A percentile compares a stretch with the other conserved stretches of the same genome.
phyloP scores from a whole-genome alignment of 2,329 filamentous ascomycete species.

The Acephala macrosclerotiorum region DNA sequence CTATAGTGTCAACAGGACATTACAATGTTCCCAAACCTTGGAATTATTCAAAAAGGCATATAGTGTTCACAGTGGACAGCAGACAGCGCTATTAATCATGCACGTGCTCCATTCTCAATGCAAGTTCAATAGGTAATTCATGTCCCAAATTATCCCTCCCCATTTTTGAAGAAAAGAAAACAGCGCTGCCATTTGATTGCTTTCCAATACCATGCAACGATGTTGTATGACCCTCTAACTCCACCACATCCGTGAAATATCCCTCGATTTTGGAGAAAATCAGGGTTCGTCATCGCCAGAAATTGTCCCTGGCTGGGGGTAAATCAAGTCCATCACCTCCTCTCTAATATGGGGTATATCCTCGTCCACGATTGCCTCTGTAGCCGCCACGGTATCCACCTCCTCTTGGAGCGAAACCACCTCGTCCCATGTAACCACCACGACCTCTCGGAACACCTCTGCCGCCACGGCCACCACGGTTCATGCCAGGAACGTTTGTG shows the following conservation, averaged over 20 bases:
- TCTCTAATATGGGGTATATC: slow-evolving; percentile 67
- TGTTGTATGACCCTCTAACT: not conserved
- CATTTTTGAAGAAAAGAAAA: slow-evolving; percentile 7
- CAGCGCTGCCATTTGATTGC: slow-evolving; percentile 2
- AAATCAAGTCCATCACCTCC: too few species aligned
- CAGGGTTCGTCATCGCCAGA: too few species aligned
- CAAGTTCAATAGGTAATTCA: slow-evolving; percentile 13
- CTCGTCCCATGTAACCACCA: slow-evolving; percentile 57
- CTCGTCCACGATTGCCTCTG: slow-evolving; percentile 68
- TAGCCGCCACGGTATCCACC: slow-evolving; percentile 66
- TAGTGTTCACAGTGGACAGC: not conserved
- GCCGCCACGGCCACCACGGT: slow-evolving; percentile 68
- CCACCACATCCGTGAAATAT: not conserved
- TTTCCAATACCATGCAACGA: slow-evolving; percentile 10
- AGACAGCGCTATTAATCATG: slow-evolving; percentile 5
- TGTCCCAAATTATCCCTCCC: slow-evolving; percentile 6
- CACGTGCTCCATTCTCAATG: slow-evolving; percentile 20
- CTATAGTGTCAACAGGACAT: too few species aligned
- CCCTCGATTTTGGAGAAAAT: too few species aligned
- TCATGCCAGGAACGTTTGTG: slow-evolving; percentile 96
- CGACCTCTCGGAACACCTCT: slow-evolving; percentile 55
- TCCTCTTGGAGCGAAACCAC: slow-evolving; percentile 43
- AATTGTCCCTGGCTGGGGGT: too few species aligned
- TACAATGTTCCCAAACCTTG: too few species aligned
- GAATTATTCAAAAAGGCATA: too few species aligned